phyloP scores from a whole-genome alignment of 805 yeast genomes.

The Nakazawaea ishiwadae region DNA sequence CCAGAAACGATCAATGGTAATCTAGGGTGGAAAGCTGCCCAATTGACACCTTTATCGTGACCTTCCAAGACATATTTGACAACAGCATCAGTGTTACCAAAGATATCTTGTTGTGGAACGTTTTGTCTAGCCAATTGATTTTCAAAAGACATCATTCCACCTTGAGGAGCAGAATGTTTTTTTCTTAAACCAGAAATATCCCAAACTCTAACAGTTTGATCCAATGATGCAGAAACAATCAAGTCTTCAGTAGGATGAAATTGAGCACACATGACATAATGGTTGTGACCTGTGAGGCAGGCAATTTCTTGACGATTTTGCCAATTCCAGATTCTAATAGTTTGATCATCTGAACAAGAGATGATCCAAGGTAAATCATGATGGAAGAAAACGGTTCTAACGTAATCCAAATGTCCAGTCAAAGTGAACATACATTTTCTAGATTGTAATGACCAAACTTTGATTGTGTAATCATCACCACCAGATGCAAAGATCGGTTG shows the following conservation, averaged over 20 bases:
- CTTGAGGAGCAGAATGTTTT: constrained; percentile 77
- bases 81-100: constrained; percentile 90
- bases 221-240: constrained; percentile 92
- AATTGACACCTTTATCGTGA: constrained; percentile 97
- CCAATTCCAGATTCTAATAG: constrained; percentile 99
- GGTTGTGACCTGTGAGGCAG: constrained; percentile 95
- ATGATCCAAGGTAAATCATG: constrained; percentile 96
- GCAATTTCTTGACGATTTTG: constrained; percentile 97
- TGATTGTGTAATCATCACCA: constrained; percentile 93
- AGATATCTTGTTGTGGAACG: constrained; percentile 83
- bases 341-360: constrained; percentile 95
- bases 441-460: constrained; percentile 93
- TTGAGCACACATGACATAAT: constrained; percentile 96
- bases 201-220: constrained; percentile 99
- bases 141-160: constrained; percentile 41
- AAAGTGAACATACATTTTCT: constrained; percentile 89
- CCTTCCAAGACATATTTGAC: constrained; percentile 97
- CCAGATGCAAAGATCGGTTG: constrained; percentile 97
- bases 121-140: constrained; percentile 55
- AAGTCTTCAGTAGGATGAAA: constrained; percentile 95
- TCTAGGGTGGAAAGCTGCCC: constrained; percentile 98
- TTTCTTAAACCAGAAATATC: constrained; percentile 93
- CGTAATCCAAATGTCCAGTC: constrained; percentile 91
- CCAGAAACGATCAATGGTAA: constrained; percentile 92
- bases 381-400: constrained; percentile 92